A percentile compares a stretch with the other conserved stretches of the same genome.
phyloP scores from a whole-genome alignment of 2,329 filamentous ascomycete species.

The Fusarium falciforme region DNA sequence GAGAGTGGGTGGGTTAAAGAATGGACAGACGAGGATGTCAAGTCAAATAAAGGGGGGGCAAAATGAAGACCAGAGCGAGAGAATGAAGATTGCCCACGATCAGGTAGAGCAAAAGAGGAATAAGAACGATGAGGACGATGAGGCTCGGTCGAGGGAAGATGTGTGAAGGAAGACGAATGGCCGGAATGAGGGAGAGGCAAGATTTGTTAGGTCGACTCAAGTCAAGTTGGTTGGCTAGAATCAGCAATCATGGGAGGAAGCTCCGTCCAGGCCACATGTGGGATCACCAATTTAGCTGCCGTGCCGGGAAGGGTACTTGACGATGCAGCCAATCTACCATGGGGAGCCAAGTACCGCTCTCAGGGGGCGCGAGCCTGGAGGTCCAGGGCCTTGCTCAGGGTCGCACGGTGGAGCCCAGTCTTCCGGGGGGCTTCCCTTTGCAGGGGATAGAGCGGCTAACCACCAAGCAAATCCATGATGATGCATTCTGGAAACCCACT shows the following conservation, averaged over 20 bases:
- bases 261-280: slow-evolving; percentile 21
- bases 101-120: neutral
- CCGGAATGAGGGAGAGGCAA: slow-evolving; percentile 28
- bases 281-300: slow-evolving; percentile 40
- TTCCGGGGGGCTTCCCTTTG: neutral
- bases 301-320: neutral
- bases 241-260: slow-evolving; percentile 6
- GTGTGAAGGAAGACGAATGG: slow-evolving; percentile 21
- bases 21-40: slow-evolving; percentile 40
- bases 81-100: neutral
- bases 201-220: slow-evolving; percentile 7
- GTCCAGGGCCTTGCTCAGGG: slow-evolving; percentile 18
- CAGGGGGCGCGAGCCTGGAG: slow-evolving; percentile 17
- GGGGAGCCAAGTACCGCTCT: slow-evolving; percentile 9
- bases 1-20: slow-evolving; percentile 23
- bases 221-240: neutral
- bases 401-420: slow-evolving; percentile 14
- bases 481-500: slow-evolving; percentile 7
- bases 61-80: slow-evolving; percentile 4
- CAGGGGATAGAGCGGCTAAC: slow-evolving; percentile 6
- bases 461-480: slow-evolving; percentile 1
- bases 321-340: neutral
- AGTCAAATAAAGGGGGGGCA: slow-evolving; percentile 24
- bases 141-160: slow-evolving; percentile 2
- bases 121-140: neutral